A percentile compares a stretch with the other conserved stretches of the same genome.
These are phyloP conservation scores for Candida nonsorbophila DNA, from an alignment of 805 yeast genomes.

Conservation along the genomic window DNA sequence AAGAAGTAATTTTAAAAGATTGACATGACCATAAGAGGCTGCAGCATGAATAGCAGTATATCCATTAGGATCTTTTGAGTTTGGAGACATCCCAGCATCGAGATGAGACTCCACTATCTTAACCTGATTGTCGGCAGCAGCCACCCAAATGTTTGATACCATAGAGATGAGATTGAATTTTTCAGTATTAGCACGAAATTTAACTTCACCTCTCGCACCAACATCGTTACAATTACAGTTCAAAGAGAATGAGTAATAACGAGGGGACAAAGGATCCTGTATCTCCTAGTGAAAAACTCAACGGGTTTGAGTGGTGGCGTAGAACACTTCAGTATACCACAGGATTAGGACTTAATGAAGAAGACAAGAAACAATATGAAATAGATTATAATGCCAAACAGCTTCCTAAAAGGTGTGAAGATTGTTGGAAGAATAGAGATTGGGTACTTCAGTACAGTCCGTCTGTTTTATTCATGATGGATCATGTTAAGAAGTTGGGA, in stretches of 20 bases:
- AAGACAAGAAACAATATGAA: constrained; percentile 53
- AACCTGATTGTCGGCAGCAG: constrained; percentile 80
- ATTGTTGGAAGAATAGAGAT: constrained; percentile 70
- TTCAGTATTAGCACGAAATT: no score
- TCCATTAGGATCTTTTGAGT: constrained; percentile 84
- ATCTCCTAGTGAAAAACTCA: constrained; percentile 24
- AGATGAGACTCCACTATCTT: constrained; percentile 54
- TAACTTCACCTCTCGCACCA: no score
- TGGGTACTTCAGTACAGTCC: constrained; percentile 83
- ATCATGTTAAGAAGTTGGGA: constrained; percentile 66
- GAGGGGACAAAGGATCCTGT: constrained; percentile 6
- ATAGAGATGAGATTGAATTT: constrained; percentile 15
- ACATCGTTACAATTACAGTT: constrained; percentile 1
- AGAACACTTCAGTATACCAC: constrained; percentile 65
- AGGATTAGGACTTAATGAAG: constrained; percentile 55
- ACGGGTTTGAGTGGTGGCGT: constrained; percentile 80
- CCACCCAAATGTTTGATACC: constrained; percentile 81
- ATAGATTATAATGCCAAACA: constrained; percentile 45
- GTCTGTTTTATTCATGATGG: constrained; percentile 78
- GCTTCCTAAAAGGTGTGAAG: constrained; percentile 49
- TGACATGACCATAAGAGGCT: constrained; percentile 82
- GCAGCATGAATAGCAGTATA: constrained; percentile 98
- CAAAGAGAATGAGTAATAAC: neutral
- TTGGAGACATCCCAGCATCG: constrained; percentile 53
- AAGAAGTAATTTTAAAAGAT: constrained; percentile 55